Evolutionary conservation across 1,139 yeast genomes (phyloP).

Genomic region (Pichia sp.): DNA sequence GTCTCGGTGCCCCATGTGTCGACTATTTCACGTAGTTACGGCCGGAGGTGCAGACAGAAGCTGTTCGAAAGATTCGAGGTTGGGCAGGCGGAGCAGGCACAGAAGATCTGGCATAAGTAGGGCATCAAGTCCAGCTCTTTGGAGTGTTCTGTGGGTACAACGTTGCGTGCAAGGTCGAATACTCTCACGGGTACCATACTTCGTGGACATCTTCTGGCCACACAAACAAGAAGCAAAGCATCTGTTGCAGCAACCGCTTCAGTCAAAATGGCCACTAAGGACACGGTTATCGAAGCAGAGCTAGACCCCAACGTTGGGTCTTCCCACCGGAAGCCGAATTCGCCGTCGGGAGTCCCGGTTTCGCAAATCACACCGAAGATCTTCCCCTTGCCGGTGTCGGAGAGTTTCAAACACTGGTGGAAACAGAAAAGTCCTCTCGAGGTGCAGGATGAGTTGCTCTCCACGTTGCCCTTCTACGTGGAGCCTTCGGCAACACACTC

Average conservation of each 20-base stretch:
- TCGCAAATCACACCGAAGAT: slow-evolving; percentile 2
- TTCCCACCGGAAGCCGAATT: slow-evolving; percentile 39
- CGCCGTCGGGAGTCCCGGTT: slow-evolving; percentile 40
- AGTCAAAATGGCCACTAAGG: not conserved
- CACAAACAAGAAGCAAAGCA: not conserved
- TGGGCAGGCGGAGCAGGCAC: no score
- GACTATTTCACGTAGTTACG: not conserved
- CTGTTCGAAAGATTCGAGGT: no score
- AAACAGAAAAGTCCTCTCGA: slow-evolving; percentile 39
- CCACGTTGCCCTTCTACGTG: slow-evolving; percentile 34
- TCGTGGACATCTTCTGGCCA: not conserved
- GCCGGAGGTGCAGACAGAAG: not conserved
- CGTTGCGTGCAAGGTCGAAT: no score
- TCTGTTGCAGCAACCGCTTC: not conserved
- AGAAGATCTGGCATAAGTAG: no score
- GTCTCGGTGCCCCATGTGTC: not conserved
- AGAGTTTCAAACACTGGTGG: slow-evolving; percentile 50
- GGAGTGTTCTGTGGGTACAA: no score
- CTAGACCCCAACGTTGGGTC: not conserved
- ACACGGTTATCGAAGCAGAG: not conserved
- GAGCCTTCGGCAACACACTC: slow-evolving; percentile 27
- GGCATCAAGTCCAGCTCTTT: no score
- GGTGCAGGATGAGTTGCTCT: slow-evolving; percentile 49
- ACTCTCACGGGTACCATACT: no score
- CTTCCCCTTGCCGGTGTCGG: slow-evolving; percentile 53